These are phyloP conservation scores for Pythium insidiosum DNA, from an alignment of 352 stramenopile genomes.

Conservation along the genomic window DNA sequence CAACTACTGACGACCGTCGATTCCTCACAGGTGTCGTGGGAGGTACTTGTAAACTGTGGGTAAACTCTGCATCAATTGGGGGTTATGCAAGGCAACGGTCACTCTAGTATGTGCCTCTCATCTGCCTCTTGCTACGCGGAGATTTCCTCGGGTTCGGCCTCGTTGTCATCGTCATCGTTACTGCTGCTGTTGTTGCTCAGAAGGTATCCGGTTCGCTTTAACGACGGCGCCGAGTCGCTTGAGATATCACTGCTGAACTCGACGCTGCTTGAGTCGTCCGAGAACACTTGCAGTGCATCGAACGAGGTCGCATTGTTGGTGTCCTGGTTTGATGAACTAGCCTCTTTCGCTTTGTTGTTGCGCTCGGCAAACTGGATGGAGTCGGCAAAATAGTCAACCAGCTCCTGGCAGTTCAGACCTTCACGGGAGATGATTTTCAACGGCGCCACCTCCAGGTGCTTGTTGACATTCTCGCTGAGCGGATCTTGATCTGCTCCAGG, in stretches of 20 bases:
- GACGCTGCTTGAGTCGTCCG: too few species aligned
- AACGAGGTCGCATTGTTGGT: constrained; percentile 19
- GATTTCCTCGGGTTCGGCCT: too few species aligned
- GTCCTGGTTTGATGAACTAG: constrained; percentile 18
- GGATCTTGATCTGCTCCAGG: constrained; percentile 71
- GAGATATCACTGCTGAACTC: constrained; percentile 12
- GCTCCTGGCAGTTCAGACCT: constrained; percentile 70
- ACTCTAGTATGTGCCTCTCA: too few species aligned
- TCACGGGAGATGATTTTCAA: constrained; percentile 81
- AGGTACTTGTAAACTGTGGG: constrained; percentile 3
- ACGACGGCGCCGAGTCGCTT: constrained; percentile 9
- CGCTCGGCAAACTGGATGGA: constrained; percentile 67
- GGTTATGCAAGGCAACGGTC: too few species aligned
- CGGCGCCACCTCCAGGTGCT: constrained; percentile 60
- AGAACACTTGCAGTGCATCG: too few species aligned
- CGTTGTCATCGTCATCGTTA: too few species aligned
- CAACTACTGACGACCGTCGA: not conserved
- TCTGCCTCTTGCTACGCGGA: too few species aligned
- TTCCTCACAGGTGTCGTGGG: not conserved
- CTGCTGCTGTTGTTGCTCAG: constrained; percentile 49
- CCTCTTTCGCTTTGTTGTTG: constrained; percentile 18
- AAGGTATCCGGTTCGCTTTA: constrained; percentile 48
- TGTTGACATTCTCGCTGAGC: constrained; percentile 42
- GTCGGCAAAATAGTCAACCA: constrained; percentile 79
- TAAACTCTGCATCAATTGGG: too few species aligned